phyloP scores from a whole-genome alignment of 106 monocot genomes.

The Vanilla planifolia region DNA sequence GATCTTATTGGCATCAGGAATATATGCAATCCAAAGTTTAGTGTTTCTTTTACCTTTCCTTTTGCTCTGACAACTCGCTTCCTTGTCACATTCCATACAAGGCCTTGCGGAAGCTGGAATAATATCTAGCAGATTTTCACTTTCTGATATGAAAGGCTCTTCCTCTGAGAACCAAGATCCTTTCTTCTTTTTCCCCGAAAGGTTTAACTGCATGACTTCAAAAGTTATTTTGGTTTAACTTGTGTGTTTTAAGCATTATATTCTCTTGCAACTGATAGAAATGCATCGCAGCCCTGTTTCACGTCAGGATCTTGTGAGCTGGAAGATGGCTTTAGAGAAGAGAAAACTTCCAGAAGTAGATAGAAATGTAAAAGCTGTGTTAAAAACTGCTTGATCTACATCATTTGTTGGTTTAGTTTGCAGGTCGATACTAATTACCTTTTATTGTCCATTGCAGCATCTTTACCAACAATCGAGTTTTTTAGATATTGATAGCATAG shows the following conservation, averaged over 20 bases:
- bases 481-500: conserved; percentile 87
- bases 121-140: conserved; percentile 80
- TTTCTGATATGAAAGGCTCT: conserved; percentile 29
- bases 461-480: conserved; percentile 71
- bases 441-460: conserved; percentile 30
- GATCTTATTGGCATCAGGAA: neutral
- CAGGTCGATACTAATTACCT: neutral
- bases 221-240: conserved; percentile 5
- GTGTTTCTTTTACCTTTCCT: neutral
- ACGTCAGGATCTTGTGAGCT: conserved; percentile 94
- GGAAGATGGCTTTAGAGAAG: conserved; percentile 94
- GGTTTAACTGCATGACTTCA: conserved; percentile 26
- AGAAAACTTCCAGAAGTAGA: conserved; percentile 70
- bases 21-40: neutral
- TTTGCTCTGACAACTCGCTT: neutral
- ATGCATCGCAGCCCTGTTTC: conserved; percentile 66
- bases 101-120: conserved; percentile 98
- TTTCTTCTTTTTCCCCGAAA: conserved; percentile 61
- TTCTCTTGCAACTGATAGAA: conserved; percentile 6
- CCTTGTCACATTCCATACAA: conserved; percentile 19
- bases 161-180: conserved; percentile 15
- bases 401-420: neutral
- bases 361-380: conserved; percentile 54
- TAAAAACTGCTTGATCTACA: neutral
- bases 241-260: conserved; percentile 7